Evolutionary conservation across 163 green algal genomes (phyloP).

Genomic region (Volvox carteri): DNA sequence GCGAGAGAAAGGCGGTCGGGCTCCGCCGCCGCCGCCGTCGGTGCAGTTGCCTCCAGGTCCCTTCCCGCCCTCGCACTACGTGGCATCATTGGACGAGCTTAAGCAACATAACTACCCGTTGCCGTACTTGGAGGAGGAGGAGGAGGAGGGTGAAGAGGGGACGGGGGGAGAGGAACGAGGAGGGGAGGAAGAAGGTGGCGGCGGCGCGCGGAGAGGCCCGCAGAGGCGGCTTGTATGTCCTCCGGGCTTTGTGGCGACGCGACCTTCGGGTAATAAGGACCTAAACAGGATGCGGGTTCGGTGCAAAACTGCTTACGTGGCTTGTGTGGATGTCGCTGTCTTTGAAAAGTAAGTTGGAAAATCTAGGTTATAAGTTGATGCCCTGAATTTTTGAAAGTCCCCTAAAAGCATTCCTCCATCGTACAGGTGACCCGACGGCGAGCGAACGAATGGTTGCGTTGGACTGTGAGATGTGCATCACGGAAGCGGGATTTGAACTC

Average conservation of each 20-base stretch:
- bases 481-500: conserved; percentile 82
- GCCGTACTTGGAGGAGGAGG: conserved; percentile 46
- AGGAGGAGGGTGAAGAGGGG: not conserved
- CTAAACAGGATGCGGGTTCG: too few relatives aligned
- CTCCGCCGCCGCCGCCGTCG: not conserved
- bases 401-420: too few relatives aligned
- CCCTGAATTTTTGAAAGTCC: too few relatives aligned
- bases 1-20: too few relatives aligned
- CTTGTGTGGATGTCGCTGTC: too few relatives aligned
- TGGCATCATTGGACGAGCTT: conserved; percentile 68
- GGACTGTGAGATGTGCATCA: conserved; percentile 97
- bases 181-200: not conserved
- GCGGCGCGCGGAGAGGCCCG: too few relatives aligned
- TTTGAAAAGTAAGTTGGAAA: too few relatives aligned
- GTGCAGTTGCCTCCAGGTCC: conserved; percentile 30
- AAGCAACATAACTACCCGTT: conserved; percentile 73
- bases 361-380: too few relatives aligned
- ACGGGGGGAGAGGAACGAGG: not conserved
- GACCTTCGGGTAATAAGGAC: conserved; percentile 13
- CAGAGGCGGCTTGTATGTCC: conserved; percentile 62
- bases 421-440: conserved; percentile 17
- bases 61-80: conserved; percentile 67
- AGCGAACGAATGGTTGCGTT: conserved; percentile 69
- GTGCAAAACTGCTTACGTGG: too few relatives aligned
- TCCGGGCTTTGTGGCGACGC: conserved; percentile 58